These are phyloP conservation scores for Salvia sclarea DNA, from an alignment of 305 asterid species.

Conservation along the genomic window DNA sequence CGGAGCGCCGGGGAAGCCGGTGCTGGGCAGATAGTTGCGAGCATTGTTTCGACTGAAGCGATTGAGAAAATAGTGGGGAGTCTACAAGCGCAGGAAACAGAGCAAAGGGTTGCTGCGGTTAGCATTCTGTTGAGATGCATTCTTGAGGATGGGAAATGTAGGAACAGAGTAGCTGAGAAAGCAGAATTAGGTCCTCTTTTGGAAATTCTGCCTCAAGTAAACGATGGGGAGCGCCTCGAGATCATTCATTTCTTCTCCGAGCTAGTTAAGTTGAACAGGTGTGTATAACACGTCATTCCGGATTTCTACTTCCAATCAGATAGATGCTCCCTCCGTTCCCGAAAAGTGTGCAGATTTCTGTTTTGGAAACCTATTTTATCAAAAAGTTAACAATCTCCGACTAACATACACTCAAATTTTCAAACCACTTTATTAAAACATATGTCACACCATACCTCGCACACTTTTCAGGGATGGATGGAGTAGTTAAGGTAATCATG, in stretches of 20 bases:
- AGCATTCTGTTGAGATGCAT: constrained; percentile 71
- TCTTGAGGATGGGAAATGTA: constrained; percentile 68
- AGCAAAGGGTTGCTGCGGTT: constrained; percentile 61
- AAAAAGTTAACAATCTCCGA: no score
- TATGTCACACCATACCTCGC: no score
- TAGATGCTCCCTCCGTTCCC: no score
- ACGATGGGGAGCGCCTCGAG: constrained; percentile 52
- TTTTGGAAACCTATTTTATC: no score
- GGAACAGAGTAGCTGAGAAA: constrained; percentile 63
- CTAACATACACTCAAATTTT: no score
- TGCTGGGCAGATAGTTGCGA: constrained; percentile 36
- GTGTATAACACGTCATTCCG: background rate
- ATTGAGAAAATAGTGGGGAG: constrained; percentile 45
- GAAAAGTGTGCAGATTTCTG: no score
- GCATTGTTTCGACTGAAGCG: constrained; percentile 40
- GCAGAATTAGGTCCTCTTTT: constrained; percentile 52
- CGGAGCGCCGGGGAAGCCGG: constrained; percentile 37
- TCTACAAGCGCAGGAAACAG: constrained; percentile 48
- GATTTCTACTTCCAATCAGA: no score
- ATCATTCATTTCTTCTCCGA: constrained; percentile 71
- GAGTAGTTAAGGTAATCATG: no score
- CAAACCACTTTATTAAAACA: no score
- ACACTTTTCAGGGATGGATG: no score
- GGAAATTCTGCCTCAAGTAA: constrained; percentile 51
- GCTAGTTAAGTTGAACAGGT: constrained; percentile 73